phyloP scores from a whole-genome alignment of 2,329 filamentous ascomycete genomes.

The Camptophora hylomeconis region DNA sequence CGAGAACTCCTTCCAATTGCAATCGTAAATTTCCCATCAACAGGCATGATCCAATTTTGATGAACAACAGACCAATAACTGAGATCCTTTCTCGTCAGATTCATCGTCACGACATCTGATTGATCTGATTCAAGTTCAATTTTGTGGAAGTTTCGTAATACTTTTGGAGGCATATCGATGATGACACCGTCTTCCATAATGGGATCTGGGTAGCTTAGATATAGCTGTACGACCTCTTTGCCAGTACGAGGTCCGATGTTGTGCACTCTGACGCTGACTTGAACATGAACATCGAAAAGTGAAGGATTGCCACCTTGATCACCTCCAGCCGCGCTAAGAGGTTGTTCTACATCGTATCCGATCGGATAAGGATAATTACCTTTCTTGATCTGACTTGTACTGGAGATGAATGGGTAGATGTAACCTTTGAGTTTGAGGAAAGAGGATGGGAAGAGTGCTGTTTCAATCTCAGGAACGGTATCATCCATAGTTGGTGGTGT shows the following conservation, averaged over 20 bases:
- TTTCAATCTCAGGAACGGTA: slow-evolving; percentile 41
- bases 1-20: slow-evolving; percentile 19
- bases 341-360: slow-evolving; percentile 39
- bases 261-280: slow-evolving; percentile 10
- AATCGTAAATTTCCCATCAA: slow-evolving; percentile 22
- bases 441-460: slow-evolving; percentile 46
- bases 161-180: slow-evolving; percentile 54
- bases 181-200: slow-evolving; percentile 30
- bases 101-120: slow-evolving; percentile 41
- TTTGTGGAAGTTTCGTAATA: slow-evolving; percentile 65
- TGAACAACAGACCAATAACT: slow-evolving; percentile 57
- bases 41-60: slow-evolving; percentile 57
- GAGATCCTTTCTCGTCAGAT: slow-evolving; percentile 53
- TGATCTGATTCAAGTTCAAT: slow-evolving; percentile 43
- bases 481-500: slow-evolving; percentile 42
- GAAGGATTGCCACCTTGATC: slow-evolving; percentile 56
- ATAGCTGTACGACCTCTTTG: slow-evolving; percentile 18
- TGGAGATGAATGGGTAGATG: slow-evolving; percentile 58
- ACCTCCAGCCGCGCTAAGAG: slow-evolving; percentile 52
- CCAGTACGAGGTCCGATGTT: slow-evolving; percentile 16
- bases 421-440: slow-evolving; percentile 55
- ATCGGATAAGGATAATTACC: slow-evolving; percentile 38
- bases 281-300: slow-evolving; percentile 44
- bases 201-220: slow-evolving; percentile 22
- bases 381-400: slow-evolving; percentile 33